Percentiles rank a stretch among this genome's conserved stretches.
phyloP scores from a whole-genome alignment of 441 rosid genomes.

The Pelargonium australe region DNA sequence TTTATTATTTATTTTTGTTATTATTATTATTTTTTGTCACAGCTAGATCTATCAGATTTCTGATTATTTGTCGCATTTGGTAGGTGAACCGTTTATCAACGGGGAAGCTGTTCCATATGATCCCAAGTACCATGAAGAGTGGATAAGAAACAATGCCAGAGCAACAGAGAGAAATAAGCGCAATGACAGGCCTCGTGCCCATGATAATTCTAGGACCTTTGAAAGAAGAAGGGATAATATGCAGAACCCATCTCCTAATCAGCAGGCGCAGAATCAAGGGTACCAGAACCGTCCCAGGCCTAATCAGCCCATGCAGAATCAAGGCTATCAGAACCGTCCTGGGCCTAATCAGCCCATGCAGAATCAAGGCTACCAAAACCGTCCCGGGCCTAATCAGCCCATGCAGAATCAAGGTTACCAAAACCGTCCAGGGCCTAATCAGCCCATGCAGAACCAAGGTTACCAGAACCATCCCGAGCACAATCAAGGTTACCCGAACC shows the following conservation, averaged over 20 bases:
- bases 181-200: slow-evolving; percentile 71
- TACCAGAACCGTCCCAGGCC: not conserved
- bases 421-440: no score
- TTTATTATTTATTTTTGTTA: not conserved
- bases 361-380: not conserved
- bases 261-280: slow-evolving; percentile 24
- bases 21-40: not conserved
- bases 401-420: no score
- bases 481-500: not conserved
- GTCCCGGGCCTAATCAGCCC: not conserved
- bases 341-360: not conserved
- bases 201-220: slow-evolving; percentile 69
- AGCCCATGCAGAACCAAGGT: not conserved
- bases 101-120: slow-evolving; percentile 95
- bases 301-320: not conserved
- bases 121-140: slow-evolving; percentile 87
- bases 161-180: slow-evolving; percentile 83
- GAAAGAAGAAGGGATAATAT: slow-evolving; percentile 79
- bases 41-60: slow-evolving; percentile 8
- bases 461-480: not conserved
- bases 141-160: slow-evolving; percentile 81
- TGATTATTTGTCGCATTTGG: slow-evolving; percentile 12
- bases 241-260: slow-evolving; percentile 36
- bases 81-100: slow-evolving; percentile 91
- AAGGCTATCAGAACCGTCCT: not conserved